Percentiles rank a stretch among this genome's conserved stretches.
phyloP scores from a whole-genome alignment of 176 grass and related monocot genomes.

The Olyra latifolia region DNA sequence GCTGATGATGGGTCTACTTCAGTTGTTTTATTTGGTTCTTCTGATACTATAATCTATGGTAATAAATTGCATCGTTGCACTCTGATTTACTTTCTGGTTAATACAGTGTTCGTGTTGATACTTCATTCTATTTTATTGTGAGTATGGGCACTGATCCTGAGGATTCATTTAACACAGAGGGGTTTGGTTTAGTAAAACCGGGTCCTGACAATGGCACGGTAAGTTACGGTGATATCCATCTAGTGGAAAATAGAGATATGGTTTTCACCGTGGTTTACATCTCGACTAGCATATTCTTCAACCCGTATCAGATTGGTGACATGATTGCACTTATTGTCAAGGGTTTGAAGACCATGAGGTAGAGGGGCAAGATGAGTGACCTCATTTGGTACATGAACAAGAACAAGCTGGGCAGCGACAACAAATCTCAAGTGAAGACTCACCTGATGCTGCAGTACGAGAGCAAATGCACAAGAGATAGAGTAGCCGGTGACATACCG shows the following conservation, averaged over 20 bases:
- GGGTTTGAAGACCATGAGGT: constrained; percentile 75
- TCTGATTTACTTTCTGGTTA: too few species aligned
- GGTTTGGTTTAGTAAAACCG: too few species aligned
- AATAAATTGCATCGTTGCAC: too few species aligned
- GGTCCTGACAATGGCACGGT: too few species aligned
- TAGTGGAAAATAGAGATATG: constrained; percentile 79
- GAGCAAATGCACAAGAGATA: constrained; percentile 67
- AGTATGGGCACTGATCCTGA: too few species aligned
- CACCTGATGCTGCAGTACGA: constrained; percentile 74
- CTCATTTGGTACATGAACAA: constrained; percentile 92
- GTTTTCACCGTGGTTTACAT: constrained; percentile 70
- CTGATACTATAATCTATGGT: too few species aligned
- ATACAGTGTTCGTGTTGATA: too few species aligned
- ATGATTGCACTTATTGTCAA: constrained; percentile 95
- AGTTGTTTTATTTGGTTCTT: too few species aligned
- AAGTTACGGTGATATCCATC: constrained; percentile 87
- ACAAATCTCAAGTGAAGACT: constrained; percentile 66
- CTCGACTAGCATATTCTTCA: constrained; percentile 70
- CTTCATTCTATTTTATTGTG: too few species aligned
- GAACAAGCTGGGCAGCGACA: constrained; percentile 68
- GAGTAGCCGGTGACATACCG: constrained; percentile 73
- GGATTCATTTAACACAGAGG: too few species aligned
- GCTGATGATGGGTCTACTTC: too few species aligned
- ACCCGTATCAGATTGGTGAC: constrained; percentile 82
- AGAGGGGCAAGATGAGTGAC: constrained; percentile 90